Conservation (phyloP, 2,329 filamentous ascomycete genomes). For the Diaporthe sp. region DNA sequence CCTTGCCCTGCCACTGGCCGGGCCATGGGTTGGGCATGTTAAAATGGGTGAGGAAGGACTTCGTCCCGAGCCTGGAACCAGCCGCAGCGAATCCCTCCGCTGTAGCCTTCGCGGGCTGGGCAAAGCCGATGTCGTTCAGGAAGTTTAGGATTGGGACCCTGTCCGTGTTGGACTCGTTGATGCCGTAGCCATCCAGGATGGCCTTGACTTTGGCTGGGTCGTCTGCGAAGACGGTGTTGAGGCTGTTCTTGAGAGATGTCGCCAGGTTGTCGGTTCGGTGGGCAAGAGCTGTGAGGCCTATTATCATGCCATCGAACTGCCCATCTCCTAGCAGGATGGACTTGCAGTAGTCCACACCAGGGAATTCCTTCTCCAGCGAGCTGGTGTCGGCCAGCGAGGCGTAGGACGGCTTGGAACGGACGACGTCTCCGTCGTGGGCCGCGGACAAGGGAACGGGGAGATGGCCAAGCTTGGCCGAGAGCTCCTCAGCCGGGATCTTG, state of each 20-base stretch:
- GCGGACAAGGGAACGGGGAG: slow-evolving; percentile 36
- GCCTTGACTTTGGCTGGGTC: slow-evolving; percentile 8
- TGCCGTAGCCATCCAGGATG: slow-evolving; percentile 29
- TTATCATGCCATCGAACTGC: slow-evolving; percentile 39
- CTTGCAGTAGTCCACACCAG: slow-evolving; percentile 35
- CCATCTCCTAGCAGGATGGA: slow-evolving; percentile 37
- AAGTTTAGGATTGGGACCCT: slow-evolving; percentile 31
- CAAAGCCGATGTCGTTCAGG: slow-evolving; percentile 39
- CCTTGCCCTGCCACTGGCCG: slow-evolving; percentile 56
- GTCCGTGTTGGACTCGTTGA: slow-evolving; percentile 31
- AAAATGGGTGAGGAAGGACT: slow-evolving; percentile 51
- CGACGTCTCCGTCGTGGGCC: slow-evolving; percentile 39
- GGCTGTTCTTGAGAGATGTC: slow-evolving; percentile 17
- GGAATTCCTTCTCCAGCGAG: slow-evolving; percentile 26
- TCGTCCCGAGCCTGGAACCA: slow-evolving; percentile 12
- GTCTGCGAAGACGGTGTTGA: slow-evolving; percentile 31
- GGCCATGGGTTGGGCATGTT: slow-evolving; percentile 64
- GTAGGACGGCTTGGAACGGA: slow-evolving; percentile 34
- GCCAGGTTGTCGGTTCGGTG: slow-evolving; percentile 36
- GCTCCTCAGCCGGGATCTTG: slow-evolving; percentile 32
- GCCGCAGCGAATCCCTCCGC: slow-evolving; percentile 33
- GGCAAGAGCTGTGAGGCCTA: slow-evolving; percentile 22
- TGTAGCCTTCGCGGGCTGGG: slow-evolving; percentile 17
- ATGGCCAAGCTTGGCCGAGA: slow-evolving; percentile 33
- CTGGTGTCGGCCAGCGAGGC: slow-evolving; percentile 30